phyloP scores from a whole-genome alignment of 352 stramenopile species.

The Phytophthora macrochlamydospora region DNA sequence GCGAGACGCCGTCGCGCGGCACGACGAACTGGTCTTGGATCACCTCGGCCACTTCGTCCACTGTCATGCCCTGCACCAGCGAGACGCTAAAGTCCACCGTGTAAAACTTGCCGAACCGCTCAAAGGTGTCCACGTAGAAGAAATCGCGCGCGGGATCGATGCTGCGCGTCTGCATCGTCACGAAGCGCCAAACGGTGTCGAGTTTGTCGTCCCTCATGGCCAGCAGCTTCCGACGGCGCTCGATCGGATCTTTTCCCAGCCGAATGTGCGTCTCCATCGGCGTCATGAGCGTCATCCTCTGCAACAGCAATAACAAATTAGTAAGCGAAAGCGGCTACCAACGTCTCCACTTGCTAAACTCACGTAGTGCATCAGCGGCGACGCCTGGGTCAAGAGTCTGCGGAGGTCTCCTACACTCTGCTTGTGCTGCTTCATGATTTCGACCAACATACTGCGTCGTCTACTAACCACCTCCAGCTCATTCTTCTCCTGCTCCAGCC shows the following conservation, averaged over 20 bases:
- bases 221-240: conserved; percentile 47
- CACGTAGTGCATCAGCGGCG: conserved; percentile 63
- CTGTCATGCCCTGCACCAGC: conserved; percentile 45
- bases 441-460: conserved; percentile 39
- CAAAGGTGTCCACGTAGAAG: conserved; percentile 71
- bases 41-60: conserved; percentile 50
- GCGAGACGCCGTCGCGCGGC: conserved; percentile 54
- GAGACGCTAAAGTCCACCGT: conserved; percentile 72
- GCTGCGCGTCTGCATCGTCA: conserved; percentile 51
- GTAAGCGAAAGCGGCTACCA: conserved; percentile 1
- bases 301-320: conserved; percentile 3
- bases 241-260: conserved; percentile 40
- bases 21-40: conserved; percentile 69
- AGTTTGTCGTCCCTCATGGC: conserved; percentile 60
- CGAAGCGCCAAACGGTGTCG: conserved; percentile 40
- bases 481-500: conserved; percentile 10
- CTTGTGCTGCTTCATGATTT: conserved; percentile 43
- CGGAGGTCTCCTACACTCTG: conserved; percentile 49
- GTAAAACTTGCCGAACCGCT: conserved; percentile 73
- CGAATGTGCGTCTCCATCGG: conserved; percentile 73
- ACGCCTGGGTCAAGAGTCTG: conserved; percentile 42
- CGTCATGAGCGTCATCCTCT: conserved; percentile 69
- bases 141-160: conserved; percentile 63
- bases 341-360: conserved; percentile 7
- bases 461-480: conserved; percentile 30